Base-by-base conservation (phyloP, 441 rosid species). In the Corymbia citriodora region DNA sequence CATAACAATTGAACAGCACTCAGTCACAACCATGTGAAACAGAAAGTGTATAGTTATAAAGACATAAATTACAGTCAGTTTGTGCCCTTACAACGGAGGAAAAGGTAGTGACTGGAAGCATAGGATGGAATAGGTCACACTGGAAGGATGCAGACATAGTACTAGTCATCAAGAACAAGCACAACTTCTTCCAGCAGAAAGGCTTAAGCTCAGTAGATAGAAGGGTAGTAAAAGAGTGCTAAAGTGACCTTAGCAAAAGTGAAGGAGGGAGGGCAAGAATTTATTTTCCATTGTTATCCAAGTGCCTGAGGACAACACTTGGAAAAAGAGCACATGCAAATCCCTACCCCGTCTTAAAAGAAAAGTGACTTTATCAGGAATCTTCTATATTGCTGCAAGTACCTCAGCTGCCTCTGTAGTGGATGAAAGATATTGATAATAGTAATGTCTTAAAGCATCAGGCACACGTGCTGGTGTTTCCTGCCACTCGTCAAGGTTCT, bases 341-440 rank as follows among this genome's bases (percentile, higher is more conserved):
- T 79, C 85, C 25, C 52, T 79, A 79, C 52, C 40, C 85, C 85
- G 12, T 21, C 52, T 79, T 45, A 79, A 40, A 79, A 45, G 52
- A 40, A 45, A 79, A 79, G 29, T 40, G 25, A 79, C 8, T 40
- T 79, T 45, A 21, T 79, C 1, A 3, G 52, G 52, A 40, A 79
- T 40, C 50, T 45, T 45, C 85, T 79, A 70, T 68, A 89, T 74
- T 92, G 36, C 25, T 88, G 72, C 82, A 83, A 88, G 90, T 93
- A 97, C 99, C 99, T 98, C 99, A 90, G 99, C 99, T 92, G 99
- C 99, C 93, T 96, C 97, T 68, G 99, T 85, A 90, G 98, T 96
- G 92, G 99, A 98, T 17, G 99, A 98, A 92, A 98, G 99, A 93
- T 98, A 97, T 92, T 98, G 99, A 94, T 98, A 98, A 90, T 98